These are phyloP conservation scores for Adansonia gregorii DNA, from an alignment of 441 rosid genomes.

Conservation along the genomic window DNA sequence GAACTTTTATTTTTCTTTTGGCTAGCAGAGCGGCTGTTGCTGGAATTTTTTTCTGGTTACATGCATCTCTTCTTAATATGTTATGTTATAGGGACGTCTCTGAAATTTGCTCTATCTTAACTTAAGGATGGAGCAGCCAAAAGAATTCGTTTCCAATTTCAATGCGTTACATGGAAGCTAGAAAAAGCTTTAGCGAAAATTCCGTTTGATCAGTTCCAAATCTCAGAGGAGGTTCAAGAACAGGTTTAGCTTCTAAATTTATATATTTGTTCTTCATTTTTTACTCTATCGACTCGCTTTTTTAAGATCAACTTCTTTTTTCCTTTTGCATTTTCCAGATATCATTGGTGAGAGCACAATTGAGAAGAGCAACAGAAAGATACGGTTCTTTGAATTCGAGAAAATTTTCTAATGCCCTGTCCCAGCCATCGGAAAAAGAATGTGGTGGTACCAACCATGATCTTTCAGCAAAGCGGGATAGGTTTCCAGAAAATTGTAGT, in stretches of 20 bases:
- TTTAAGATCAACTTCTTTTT: constrained; percentile 5
- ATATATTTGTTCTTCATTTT: not conserved
- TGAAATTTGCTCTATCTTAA: constrained; percentile 42
- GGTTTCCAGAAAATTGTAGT: constrained; percentile 35
- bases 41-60: constrained; percentile 22
- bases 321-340: constrained; percentile 46
- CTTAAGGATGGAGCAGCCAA: constrained; percentile 71
- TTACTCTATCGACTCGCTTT: not conserved
- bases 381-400: constrained; percentile 59
- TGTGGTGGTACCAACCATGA: constrained; percentile 39
- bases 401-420: constrained; percentile 45
- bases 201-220: constrained; percentile 69
- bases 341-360: constrained; percentile 71
- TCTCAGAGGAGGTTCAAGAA: constrained; percentile 91
- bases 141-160: constrained; percentile 78
- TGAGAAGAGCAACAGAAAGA: constrained; percentile 79
- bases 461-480: constrained; percentile 39
- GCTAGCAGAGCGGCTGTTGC: constrained; percentile 23
- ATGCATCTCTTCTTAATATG: not conserved
- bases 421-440: constrained; percentile 50
- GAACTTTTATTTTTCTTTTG: not conserved
- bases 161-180: constrained; percentile 75
- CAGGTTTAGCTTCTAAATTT: constrained; percentile 51
- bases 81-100: constrained; percentile 37
- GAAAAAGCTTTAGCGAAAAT: constrained; percentile 73